Evolutionary conservation across 2,329 filamentous ascomycete genomes (phyloP).

Genomic region (Aspergillus eucalypticola): DNA sequence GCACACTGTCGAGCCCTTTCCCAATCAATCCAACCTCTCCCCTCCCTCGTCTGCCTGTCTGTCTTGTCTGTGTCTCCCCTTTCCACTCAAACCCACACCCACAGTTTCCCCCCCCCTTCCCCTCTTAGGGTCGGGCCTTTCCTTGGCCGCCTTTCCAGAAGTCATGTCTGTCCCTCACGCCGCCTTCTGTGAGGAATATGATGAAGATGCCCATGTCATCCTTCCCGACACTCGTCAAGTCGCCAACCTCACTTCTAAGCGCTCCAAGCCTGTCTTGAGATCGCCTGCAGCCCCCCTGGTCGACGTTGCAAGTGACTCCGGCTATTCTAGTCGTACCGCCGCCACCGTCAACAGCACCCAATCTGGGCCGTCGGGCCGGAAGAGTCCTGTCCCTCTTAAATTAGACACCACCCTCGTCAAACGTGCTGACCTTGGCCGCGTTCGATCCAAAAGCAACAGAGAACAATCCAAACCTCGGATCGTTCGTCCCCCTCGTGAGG

Average conservation of each 20-base stretch:
- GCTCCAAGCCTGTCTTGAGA: constrained; percentile 46
- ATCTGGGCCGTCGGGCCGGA: constrained; percentile 50
- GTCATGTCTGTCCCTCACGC: constrained; percentile 44
- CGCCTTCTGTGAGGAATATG: constrained; percentile 52
- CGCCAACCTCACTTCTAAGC: constrained; percentile 54
- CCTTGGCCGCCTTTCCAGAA: constrained; percentile 29
- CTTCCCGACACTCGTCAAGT: constrained; percentile 50
- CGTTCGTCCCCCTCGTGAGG: constrained; percentile 30
- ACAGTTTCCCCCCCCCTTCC: background rate
- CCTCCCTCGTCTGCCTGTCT: constrained; percentile 13
- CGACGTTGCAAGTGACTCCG: constrained; percentile 60
- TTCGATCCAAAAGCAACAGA: constrained; percentile 31
- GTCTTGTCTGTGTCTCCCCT: too few relatives aligned
- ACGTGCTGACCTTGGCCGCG: constrained; percentile 29
- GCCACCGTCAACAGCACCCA: constrained; percentile 55
- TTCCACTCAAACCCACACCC: background rate
- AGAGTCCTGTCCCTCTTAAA: constrained; percentile 40
- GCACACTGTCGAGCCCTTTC: constrained; percentile 17
- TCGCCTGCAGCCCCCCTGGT: constrained; percentile 36
- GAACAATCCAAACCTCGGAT: constrained; percentile 35
- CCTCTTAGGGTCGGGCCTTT: constrained; percentile 10
- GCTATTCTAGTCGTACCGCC: constrained; percentile 61
- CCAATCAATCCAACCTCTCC: constrained; percentile 24
- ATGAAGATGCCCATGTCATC: constrained; percentile 46
- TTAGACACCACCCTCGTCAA: constrained; percentile 36